A percentile compares a stretch with the other conserved stretches of the same genome.
These are phyloP conservation scores for Botrytis tulipae DNA, from an alignment of 2,329 filamentous ascomycete genomes.

Conservation along the genomic window DNA sequence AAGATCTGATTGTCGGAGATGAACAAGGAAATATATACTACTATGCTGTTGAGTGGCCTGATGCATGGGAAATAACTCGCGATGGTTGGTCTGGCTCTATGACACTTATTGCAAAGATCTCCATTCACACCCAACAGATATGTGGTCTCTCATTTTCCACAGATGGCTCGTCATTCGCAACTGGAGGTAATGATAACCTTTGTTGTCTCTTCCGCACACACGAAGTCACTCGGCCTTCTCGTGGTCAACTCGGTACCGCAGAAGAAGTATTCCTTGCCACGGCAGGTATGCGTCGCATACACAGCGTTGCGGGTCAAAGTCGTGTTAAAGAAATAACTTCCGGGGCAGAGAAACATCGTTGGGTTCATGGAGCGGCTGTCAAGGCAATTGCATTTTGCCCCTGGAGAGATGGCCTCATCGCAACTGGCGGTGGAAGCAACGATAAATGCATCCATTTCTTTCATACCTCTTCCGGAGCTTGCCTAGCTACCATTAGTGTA, in stretches of 20 bases:
- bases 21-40: constrained; percentile 81
- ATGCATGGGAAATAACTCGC: constrained; percentile 57
- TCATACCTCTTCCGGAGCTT: constrained; percentile 78
- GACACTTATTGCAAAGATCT: constrained; percentile 73
- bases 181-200: constrained; percentile 88
- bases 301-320: constrained; percentile 38
- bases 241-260: constrained; percentile 18
- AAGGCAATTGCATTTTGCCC: constrained; percentile 97
- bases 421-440: constrained; percentile 89
- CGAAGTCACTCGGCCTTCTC: constrained; percentile 25
- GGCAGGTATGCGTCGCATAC: constrained; percentile 37
- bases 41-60: constrained; percentile 85
- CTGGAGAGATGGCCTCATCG: constrained; percentile 83
- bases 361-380: constrained; percentile 80
- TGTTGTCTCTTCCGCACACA: constrained; percentile 72
- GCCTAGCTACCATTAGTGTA: constrained; percentile 86
- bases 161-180: constrained; percentile 74
- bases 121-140: constrained; percentile 81
- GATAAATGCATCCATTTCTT: constrained; percentile 97
- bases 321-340: constrained; percentile 48
- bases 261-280: constrained; percentile 29
- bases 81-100: constrained; percentile 76
- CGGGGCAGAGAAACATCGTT: constrained; percentile 66
- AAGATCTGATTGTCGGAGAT: constrained; percentile 85
- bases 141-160: constrained; percentile 89